These are phyloP conservation scores for Daedaleopsis nitida DNA, from an alignment of 768 basidiomycete genomes.

Conservation along the genomic window DNA sequence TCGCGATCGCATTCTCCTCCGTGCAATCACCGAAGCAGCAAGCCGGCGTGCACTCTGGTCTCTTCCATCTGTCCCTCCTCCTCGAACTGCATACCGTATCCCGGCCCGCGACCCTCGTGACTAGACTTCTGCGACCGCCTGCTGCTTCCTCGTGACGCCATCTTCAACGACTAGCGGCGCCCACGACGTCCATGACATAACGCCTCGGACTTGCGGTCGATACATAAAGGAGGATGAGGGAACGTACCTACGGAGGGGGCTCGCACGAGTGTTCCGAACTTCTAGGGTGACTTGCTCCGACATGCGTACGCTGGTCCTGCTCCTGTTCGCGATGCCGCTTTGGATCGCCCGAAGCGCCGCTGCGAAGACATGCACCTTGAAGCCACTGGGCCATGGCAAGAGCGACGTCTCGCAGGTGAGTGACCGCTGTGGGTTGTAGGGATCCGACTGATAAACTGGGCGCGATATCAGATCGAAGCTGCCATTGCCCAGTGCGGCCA, in stretches of 20 bases:
- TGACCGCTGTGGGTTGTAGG: background rate
- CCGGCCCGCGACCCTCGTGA: conserved; percentile 13
- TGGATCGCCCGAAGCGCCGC: background rate
- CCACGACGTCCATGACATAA: conserved; percentile 4
- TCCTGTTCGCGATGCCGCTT: no score
- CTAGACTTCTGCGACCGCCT: background rate
- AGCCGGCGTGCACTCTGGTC: no score
- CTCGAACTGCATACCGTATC: background rate
- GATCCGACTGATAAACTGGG: background rate
- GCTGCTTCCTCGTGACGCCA: background rate
- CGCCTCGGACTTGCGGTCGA: background rate
- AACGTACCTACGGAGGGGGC: no score
- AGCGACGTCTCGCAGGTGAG: conserved; percentile 30
- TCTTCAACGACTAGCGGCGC: background rate
- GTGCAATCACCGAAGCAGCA: background rate
- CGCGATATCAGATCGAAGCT: conserved; percentile 42
- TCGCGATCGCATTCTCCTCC: background rate
- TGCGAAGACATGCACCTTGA: conserved; percentile 24
- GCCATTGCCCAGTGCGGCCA: conserved; percentile 53
- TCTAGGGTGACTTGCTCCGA: background rate
- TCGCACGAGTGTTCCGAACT: background rate
- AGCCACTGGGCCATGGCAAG: conserved; percentile 24
- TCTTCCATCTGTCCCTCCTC: no score
- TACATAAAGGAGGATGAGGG: conserved; percentile 7
- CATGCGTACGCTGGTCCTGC: background rate